Conservation (phyloP, 345 rosid genomes). For the Citrus maxima region DNA sequence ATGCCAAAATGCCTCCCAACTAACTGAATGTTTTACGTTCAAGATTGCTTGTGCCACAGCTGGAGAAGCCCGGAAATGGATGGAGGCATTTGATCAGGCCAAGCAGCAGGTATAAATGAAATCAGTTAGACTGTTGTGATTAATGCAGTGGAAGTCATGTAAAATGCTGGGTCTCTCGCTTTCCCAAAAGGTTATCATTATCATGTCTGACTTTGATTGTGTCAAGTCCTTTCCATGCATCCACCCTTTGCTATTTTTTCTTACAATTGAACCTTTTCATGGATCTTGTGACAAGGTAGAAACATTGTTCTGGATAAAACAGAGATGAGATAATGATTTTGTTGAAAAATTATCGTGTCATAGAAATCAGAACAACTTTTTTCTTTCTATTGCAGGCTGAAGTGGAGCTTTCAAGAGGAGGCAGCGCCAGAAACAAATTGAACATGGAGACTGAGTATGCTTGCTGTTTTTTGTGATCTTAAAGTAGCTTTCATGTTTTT, state of each 20-base stretch:
- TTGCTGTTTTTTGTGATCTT: conserved; percentile 17
- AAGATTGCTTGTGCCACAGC: conserved; percentile 93
- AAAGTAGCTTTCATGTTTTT: not conserved
- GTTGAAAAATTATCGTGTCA: not conserved
- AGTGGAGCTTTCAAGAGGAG: conserved; percentile 57
- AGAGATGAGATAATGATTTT: not conserved
- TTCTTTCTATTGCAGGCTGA: conserved; percentile 57
- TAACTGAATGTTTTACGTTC: conserved; percentile 24
- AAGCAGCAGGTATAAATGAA: conserved; percentile 79
- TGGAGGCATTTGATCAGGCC: conserved; percentile 92
- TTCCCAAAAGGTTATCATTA: not conserved
- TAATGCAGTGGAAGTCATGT: not conserved
- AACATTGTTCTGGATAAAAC: not conserved
- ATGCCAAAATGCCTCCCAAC: not conserved
- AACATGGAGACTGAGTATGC: conserved; percentile 82
- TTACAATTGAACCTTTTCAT: not conserved
- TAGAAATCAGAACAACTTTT: not conserved
- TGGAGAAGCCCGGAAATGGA: conserved; percentile 88
- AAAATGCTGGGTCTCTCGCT: not conserved
- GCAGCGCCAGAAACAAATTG: conserved; percentile 72
- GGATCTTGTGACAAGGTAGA: not conserved
- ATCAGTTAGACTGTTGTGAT: conserved; percentile 8
- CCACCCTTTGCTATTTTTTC: not conserved
- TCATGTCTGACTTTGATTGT: not conserved
- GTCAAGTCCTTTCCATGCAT: not conserved